These are phyloP conservation scores for Hirschioporus abietinus DNA, from an alignment of 768 basidiomycete genomes.

Conservation along the genomic window DNA sequence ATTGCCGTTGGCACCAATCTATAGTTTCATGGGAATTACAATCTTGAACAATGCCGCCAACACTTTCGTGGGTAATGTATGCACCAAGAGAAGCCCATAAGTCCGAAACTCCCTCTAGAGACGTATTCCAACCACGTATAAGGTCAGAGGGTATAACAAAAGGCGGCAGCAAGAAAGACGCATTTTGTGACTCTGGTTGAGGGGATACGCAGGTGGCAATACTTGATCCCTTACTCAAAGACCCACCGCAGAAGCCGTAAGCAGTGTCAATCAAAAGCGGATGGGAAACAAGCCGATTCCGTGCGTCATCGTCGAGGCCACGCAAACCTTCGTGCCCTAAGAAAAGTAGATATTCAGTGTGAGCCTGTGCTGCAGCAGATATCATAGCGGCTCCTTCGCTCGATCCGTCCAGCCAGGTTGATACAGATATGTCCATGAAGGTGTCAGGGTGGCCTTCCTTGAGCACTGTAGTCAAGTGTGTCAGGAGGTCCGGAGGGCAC, in stretches of 20 bases:
- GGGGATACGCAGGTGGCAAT: slow-evolving; percentile 17
- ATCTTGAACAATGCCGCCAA: slow-evolving; percentile 30
- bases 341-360: slow-evolving; percentile 47
- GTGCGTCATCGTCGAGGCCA: slow-evolving; percentile 27
- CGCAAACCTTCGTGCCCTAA: slow-evolving; percentile 43
- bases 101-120: slow-evolving; percentile 10
- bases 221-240: neutral
- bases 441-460: neutral
- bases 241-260: slow-evolving; percentile 35
- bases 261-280: slow-evolving; percentile 33
- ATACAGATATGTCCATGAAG: slow-evolving; percentile 33
- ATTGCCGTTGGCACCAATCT: slow-evolving; percentile 7
- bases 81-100: slow-evolving; percentile 26
- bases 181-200: slow-evolving; percentile 29
- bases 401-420: slow-evolving; percentile 23
- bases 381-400: slow-evolving; percentile 26
- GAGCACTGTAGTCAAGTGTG: neutral
- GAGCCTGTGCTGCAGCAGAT: slow-evolving; percentile 31
- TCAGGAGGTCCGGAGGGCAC: neutral
- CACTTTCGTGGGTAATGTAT: slow-evolving; percentile 16
- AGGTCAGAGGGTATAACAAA: slow-evolving; percentile 40
- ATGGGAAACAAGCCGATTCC: slow-evolving; percentile 33
- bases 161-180: slow-evolving; percentile 55
- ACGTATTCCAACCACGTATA: slow-evolving; percentile 23
- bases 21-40: slow-evolving; percentile 10